phyloP scores from a whole-genome alignment of 345 rosid genomes.

The Nephelium lappaceum region DNA sequence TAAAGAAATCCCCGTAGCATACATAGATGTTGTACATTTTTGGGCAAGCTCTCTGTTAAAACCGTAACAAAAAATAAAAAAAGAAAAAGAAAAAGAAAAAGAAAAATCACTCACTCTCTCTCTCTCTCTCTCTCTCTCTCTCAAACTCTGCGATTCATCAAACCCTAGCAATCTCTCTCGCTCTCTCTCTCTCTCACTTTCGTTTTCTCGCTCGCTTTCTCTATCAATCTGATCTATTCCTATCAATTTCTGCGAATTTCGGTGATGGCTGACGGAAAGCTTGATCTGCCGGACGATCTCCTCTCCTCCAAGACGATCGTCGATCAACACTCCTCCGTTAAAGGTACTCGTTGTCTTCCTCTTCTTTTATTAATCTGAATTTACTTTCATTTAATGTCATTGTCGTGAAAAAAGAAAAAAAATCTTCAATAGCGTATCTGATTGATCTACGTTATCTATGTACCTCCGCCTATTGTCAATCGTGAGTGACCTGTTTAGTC shows the following conservation, averaged over 20 bases:
- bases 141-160: conserved; percentile 12
- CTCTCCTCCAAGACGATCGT: conserved; percentile 32
- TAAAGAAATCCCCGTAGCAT: neutral
- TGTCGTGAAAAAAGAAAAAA: neutral
- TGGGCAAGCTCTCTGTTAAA: neutral
- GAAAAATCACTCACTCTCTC: conserved; percentile 6
- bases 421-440: neutral
- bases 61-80: no score
- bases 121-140: neutral
- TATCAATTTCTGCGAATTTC: neutral
- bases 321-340: conserved; percentile 29
- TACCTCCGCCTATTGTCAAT: neutral
- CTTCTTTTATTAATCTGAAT: neutral
- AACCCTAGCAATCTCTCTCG: conserved; percentile 16
- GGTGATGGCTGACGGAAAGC: conserved; percentile 33
- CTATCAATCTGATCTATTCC: neutral
- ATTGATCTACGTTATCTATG: neutral
- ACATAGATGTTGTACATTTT: no score
- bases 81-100: no score
- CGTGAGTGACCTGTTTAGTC: neutral
- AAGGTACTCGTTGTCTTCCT: conserved; percentile 10
- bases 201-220: neutral
- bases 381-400: conserved; percentile 6
- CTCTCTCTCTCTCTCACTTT: conserved; percentile 7
- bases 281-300: conserved; percentile 43